Evolutionary conservation across 2,329 filamentous ascomycete genomes (phyloP), one percentile per base, ranked within the genome.

Genomic region (Exophiala dermatitidis): DNA sequence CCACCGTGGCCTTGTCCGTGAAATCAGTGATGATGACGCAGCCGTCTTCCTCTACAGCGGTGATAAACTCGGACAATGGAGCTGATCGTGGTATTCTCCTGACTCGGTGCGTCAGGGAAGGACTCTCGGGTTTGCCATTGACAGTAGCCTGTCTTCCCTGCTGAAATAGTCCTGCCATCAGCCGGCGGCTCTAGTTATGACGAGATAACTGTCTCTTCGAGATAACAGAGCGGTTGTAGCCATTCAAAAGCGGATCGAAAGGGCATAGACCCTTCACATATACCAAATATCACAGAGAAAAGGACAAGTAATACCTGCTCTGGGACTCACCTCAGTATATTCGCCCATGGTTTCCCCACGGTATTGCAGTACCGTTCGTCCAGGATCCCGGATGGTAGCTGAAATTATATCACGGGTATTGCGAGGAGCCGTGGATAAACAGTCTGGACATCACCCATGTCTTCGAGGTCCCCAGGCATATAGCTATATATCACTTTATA

Each of bases 21-120:
- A 69, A 69, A 48, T 66, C 63, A 28, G 63, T 60, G 29, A 69
- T 58, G 34, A 69, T 63, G 5, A 68, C 68, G 37, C 67, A 67
- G 26, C 67, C 67, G 53, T 70, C 65, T 43, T 61, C 53, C 53
- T 69, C 65, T 28, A 69, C 49, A 1, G 67, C 66, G 5, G 64
- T 58, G 50, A 69, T 63, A 59, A 69, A 69, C 7, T 50, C 10
- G 28, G 51, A 54, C n/a, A 60, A 37, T 1, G 60, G 53, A 43
- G 48, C 52, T 26, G 57, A 53, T 40, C 57, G 51, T 40, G 52
- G 48, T 12, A 59, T n/a, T 43, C 54, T 51, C 49, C 44, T 57
- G 48, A 59, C 34, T 3, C 12, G 37, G 45, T 32, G 48, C 26
- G 46, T 29, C 5, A 49, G 7, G 26, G 4, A 7, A 46, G 41